Percentiles rank a stretch among this genome's conserved stretches.
Conservation (phyloP, 169 alveolate species). For the Eimeria nieschulzi region DNA sequence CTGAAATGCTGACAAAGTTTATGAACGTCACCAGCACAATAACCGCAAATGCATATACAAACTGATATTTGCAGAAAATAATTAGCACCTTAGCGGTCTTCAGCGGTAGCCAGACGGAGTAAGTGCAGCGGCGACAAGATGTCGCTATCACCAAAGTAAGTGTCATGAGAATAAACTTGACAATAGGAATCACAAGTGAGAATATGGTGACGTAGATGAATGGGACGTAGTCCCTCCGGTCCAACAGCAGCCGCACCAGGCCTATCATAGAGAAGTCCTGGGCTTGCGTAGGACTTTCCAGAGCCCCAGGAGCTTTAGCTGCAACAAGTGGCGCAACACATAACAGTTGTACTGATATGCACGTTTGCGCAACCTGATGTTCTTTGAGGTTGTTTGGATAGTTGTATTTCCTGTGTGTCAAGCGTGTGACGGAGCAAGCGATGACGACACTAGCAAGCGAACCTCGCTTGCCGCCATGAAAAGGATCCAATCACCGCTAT, state of each 20-base stretch:
- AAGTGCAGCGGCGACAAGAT: constrained; percentile 23
- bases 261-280: constrained; percentile 31
- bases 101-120: constrained; percentile 21
- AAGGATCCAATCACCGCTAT: no score
- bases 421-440: no score
- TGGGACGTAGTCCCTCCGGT: constrained; percentile 23
- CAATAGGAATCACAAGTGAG: constrained; percentile 53
- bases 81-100: constrained; percentile 1
- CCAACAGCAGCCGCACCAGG: constrained; percentile 44
- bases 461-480: no score
- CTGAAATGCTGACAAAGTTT: constrained; percentile 31
- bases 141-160: constrained; percentile 18
- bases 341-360: background rate
- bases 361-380: background rate
- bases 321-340: background rate
- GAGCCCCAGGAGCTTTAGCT: constrained; percentile 36
- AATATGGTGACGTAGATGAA: background rate
- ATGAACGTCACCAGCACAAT: constrained; percentile 39
- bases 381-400: background rate
- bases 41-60: constrained; percentile 58
- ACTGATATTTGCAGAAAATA: constrained; percentile 57
- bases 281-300: background rate
- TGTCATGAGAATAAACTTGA: constrained; percentile 38
- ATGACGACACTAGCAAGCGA: no score
- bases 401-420: no score